phyloP scores from a whole-genome alignment of 306 rosid species.

The Potentilla sterilis region DNA sequence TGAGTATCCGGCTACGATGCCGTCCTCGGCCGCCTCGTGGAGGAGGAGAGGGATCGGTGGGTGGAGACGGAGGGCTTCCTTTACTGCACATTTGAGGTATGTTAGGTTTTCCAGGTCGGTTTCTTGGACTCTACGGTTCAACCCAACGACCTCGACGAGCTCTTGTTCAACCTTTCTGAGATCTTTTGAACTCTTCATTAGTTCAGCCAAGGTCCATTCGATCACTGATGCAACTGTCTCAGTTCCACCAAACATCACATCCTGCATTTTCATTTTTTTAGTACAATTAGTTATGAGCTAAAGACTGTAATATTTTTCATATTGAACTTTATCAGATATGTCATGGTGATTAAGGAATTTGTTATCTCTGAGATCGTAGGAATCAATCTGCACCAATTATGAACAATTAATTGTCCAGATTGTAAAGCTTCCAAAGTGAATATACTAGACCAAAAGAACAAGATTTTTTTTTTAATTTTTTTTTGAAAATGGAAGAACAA shows the following conservation, averaged over 20 bases:
- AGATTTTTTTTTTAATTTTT: no score
- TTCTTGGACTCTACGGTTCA: conserved; percentile 35
- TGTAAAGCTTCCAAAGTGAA: no score
- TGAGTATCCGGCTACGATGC: conserved; percentile 29
- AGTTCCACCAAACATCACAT: conserved; percentile 61
- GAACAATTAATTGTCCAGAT: no score
- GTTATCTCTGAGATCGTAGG: no score
- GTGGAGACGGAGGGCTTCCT: conserved; percentile 56
- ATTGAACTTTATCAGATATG: no score
- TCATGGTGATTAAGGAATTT: no score
- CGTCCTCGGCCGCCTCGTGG: conserved; percentile 43
- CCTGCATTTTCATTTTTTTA: conserved; percentile 25
- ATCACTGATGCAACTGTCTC: conserved; percentile 56
- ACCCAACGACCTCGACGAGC: conserved; percentile 35
- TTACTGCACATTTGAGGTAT: conserved; percentile 36
- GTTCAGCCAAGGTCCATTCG: conserved; percentile 57
- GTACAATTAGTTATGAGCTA: no score
- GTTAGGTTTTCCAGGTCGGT: conserved; percentile 35
- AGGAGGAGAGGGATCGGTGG: conserved; percentile 60
- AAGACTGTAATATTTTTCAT: no score
- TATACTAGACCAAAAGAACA: no score
- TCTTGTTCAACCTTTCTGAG: conserved; percentile 42
- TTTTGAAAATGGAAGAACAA: no score
- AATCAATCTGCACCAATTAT: no score
- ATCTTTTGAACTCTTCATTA: conserved; percentile 40